Conservation (phyloP, 495 filamentous ascomycete species). For the Polyplosphaeria fusca region DNA sequence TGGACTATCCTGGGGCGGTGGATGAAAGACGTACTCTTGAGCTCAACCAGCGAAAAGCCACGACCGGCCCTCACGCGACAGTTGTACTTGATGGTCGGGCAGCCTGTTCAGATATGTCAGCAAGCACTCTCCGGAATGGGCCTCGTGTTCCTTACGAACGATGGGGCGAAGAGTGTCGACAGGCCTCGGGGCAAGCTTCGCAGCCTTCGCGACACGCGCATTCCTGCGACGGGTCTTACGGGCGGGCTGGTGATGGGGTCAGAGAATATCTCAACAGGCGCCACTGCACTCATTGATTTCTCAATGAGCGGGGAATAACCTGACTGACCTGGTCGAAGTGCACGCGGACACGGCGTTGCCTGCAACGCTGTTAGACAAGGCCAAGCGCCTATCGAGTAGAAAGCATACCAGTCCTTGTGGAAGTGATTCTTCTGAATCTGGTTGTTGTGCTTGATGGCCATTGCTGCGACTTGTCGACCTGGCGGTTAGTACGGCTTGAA, state of each 20-base stretch:
- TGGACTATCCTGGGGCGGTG: neutral
- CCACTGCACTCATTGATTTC: slow-evolving; percentile 43
- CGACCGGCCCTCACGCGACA: slow-evolving; percentile 92
- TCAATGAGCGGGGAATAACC: slow-evolving; percentile 62
- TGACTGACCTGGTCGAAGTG: slow-evolving; percentile 99
- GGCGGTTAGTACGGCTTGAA: slow-evolving; percentile 4
- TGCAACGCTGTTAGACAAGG: slow-evolving; percentile 11
- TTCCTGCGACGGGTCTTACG: slow-evolving; percentile 87
- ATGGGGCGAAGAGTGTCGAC: slow-evolving; percentile 95
- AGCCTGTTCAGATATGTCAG: too few relatives aligned
- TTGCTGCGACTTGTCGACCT: slow-evolving; percentile 14
- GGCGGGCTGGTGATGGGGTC: slow-evolving; percentile 66
- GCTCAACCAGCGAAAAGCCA: slow-evolving; percentile 93
- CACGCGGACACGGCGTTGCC: slow-evolving; percentile 87
- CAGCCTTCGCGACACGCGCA: slow-evolving; percentile 87
- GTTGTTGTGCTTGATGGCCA: slow-evolving; percentile 98
- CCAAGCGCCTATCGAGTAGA: neutral
- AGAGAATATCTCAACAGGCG: slow-evolving; percentile 42
- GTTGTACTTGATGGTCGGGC: slow-evolving; percentile 52
- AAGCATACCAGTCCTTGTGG: slow-evolving; percentile 88
- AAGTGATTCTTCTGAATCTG: slow-evolving; percentile 98
- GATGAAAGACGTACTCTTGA: slow-evolving; percentile 61
- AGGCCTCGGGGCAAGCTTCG: slow-evolving; percentile 88
- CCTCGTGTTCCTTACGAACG: too few relatives aligned
- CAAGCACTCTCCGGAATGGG: too few relatives aligned